Evolutionary conservation across 352 stramenopile species (phyloP), one percentile per base, ranked within the genome.

Genomic region (Phytophthora sp.): DNA sequence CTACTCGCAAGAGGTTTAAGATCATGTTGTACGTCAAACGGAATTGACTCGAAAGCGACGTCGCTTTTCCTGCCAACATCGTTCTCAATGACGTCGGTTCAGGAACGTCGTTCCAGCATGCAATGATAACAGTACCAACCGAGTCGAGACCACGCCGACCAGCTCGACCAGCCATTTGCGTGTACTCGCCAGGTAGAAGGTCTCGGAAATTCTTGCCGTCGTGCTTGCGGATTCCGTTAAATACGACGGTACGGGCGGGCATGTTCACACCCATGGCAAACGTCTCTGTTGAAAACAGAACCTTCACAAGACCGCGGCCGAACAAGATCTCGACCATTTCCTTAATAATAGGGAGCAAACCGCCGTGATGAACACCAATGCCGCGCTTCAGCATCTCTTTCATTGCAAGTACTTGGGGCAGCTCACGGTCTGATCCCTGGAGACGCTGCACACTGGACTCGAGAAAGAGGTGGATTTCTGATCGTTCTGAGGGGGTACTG

Each of bases 181-280:
- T 92, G 72, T 97, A 97, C 66, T 98, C 92, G 21, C 87, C 88
- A 0, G 92, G 85, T 20, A 94, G 39, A 45, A 98, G 72, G 59
- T 96, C 87, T 24, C 95, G 89, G 52, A 97, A 97, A 45, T 82
- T 87, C 50, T 92, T 92, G 18, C 97, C 97, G 72, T 99, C 98
- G 67, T 99, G 97, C 81, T 99, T 99, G 24, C 94, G 83, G 44
- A 98, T 96, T 12, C 88, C 91, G 55, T 98, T 98, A 77, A 99
- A 99, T 1, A 99, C 94, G 12, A 99, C 97, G 2, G 85, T 95
- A 23, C 95, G 84, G 7, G 97, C 97, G 18, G 98, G 98, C 97
- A 99, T 99, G 70, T 99, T 99, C 4, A 99, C 95, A 62, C 98
- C 97, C 89, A 99, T 98, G 2, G 97, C 97, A 76, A 99, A 99